Base-by-base conservation (phyloP, 2,329 filamentous ascomycete species). In the Verticillium albo-atrum region DNA sequence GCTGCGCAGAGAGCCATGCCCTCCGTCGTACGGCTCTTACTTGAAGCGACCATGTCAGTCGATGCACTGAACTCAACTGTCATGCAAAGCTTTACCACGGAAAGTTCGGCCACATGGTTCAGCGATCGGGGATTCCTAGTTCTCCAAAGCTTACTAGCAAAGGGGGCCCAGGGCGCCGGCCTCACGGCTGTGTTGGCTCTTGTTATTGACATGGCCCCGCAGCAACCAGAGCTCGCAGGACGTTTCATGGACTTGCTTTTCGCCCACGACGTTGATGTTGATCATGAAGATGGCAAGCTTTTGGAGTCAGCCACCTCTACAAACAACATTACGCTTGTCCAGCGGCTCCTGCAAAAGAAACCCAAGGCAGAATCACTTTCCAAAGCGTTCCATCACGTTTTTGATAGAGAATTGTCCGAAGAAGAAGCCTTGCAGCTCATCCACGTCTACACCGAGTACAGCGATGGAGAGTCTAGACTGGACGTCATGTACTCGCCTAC, bases 381-480 rank as follows among this genome's bases (percentile, higher is more conserved):
- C 0, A 71, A 77, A 60, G 82, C 82, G 0, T 82, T 89, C 57
- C 81, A 83, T 23, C 78, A 76, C 34, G 78, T 89, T 2, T 82
- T 89, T 55, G 79, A 81, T 53, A 77, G 78, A 0, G 73, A 77
- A 0, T 68, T 82, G 1, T 67, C 78, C 2, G 82, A 87, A 60
- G 78, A 83, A 1, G 75, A 79, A 2, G 75, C 78, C 1, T 66
- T 86, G 35, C 74, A 78, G 3, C 71, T 86, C 4, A 78, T 86
- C 42, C 71, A 73, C 2, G 67, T 84, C 9, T 85, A 87, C 58
- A 72, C 77, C 0, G 79, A 82, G 26, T 78, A 83, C 58, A 71
- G 77, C 6, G 73, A 80, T 2, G 80, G 75, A 1, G 75, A 79
- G 35, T 74, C 75, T 3, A 71, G 77, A 1, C 69, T 86, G n/a